Evolutionary conservation across 2,329 filamentous ascomycete species (phyloP).

Genomic region (Claviceps digitariae): DNA sequence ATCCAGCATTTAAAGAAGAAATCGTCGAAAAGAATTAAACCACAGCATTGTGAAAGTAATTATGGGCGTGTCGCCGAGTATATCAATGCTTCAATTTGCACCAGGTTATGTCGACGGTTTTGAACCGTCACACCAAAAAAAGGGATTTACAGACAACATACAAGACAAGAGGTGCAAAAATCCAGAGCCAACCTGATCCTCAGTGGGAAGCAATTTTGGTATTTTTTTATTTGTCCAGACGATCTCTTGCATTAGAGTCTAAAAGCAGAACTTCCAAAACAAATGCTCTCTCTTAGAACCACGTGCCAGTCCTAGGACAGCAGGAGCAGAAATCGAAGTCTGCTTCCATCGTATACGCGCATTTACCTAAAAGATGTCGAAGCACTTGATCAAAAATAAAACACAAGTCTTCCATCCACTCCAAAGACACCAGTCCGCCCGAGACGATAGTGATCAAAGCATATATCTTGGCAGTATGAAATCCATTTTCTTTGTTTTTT

Average conservation of each 20-base stretch:
- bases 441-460: slow-evolving; percentile 22
- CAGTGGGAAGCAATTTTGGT: slow-evolving; percentile 30
- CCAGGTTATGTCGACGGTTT: neutral
- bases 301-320: slow-evolving; percentile 25
- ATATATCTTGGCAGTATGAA: slow-evolving; percentile 15
- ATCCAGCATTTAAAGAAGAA: slow-evolving; percentile 9
- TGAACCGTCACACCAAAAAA: neutral
- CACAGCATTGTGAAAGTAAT: neutral
- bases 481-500: slow-evolving; percentile 6
- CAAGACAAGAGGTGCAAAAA: too few species aligned
- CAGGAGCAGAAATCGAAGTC: slow-evolving; percentile 22
- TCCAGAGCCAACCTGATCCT: neutral
- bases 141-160: neutral
- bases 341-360: slow-evolving; percentile 24
- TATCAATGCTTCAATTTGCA: neutral
- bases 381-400: slow-evolving; percentile 38
- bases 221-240: slow-evolving; percentile 43
- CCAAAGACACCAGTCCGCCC: slow-evolving; percentile 49
- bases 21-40: neutral
- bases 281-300: slow-evolving; percentile 30
- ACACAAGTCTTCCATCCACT: slow-evolving; percentile 47
- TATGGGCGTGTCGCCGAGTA: neutral
- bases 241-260: slow-evolving; percentile 40
- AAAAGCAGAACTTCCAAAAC: slow-evolving; percentile 35
- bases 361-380: slow-evolving; percentile 35